Percentiles rank a stretch among this genome's conserved stretches.
Conservation (phyloP, 208 protist genomes). For the Strigomonas culicis region DNA sequence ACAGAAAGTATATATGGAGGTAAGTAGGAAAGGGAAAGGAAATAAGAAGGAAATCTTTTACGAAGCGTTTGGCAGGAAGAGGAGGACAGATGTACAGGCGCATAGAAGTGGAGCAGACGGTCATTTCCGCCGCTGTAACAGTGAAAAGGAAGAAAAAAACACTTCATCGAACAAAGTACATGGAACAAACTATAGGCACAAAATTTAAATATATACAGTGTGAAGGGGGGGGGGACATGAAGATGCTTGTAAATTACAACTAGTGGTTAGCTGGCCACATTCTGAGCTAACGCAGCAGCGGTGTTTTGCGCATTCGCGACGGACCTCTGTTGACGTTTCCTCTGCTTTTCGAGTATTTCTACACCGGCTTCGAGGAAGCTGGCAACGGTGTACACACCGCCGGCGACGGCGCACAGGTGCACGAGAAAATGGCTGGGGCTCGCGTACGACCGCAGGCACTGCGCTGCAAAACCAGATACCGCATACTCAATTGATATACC, state of each 20-base stretch:
- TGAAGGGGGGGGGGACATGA: too few relatives aligned
- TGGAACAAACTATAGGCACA: too few relatives aligned
- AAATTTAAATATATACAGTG: not conserved
- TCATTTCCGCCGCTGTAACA: not conserved
- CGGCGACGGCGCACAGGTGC: constrained; percentile 50
- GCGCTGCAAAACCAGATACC: constrained; percentile 21
- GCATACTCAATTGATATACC: constrained; percentile 29
- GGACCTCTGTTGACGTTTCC: constrained; percentile 6
- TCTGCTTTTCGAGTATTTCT: constrained; percentile 16
- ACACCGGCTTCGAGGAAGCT: constrained; percentile 32
- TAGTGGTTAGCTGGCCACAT: not conserved
- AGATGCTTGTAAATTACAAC: too few relatives aligned
- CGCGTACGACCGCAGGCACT: constrained; percentile 23
- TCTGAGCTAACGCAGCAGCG: not conserved
- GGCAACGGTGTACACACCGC: constrained; percentile 52
- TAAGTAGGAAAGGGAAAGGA: not conserved
- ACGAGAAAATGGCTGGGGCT: constrained; percentile 44
- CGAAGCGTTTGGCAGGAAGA: too few relatives aligned
- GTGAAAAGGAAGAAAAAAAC: not conserved
- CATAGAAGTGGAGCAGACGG: too few relatives aligned
- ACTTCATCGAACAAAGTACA: not conserved
- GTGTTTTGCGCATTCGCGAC: constrained; percentile 10
- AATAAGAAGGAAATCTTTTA: too few relatives aligned
- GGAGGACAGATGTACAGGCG: not conserved
- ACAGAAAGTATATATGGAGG: not conserved